phyloP scores from a whole-genome alignment of 2,329 filamentous ascomycete genomes.

The Fusarium veterinarium region DNA sequence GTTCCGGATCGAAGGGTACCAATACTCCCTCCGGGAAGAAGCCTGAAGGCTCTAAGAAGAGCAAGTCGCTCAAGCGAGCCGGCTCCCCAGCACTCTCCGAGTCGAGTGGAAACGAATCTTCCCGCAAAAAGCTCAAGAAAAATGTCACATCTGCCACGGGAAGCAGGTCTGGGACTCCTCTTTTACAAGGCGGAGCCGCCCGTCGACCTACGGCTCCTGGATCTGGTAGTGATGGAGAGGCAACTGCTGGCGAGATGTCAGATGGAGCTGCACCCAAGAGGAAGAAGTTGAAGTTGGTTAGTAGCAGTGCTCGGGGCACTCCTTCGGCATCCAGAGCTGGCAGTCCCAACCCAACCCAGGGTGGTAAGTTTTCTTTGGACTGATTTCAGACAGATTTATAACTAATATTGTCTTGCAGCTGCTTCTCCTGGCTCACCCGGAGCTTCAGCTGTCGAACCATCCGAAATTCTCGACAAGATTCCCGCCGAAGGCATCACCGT shows the following conservation, averaged over 20 bases:
- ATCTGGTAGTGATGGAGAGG: conserved; percentile 78
- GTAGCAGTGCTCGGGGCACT: conserved; percentile 60
- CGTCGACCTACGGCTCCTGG: conserved; percentile 61
- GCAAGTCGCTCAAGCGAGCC: conserved; percentile 79
- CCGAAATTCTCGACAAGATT: conserved; percentile 66
- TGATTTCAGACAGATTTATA: neutral
- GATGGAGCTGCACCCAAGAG: conserved; percentile 64
- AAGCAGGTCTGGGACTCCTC: conserved; percentile 67
- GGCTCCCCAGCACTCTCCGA: conserved; percentile 91
- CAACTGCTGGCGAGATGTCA: conserved; percentile 75
- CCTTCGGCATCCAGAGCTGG: conserved; percentile 70
- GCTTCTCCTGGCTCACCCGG: conserved; percentile 52
- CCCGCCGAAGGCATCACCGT: conserved; percentile 67
- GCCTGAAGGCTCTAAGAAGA: conserved; percentile 59
- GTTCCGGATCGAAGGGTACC: conserved; percentile 74
- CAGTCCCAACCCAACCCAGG: conserved; percentile 64
- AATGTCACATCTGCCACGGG: conserved; percentile 60
- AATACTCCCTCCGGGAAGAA: conserved; percentile 65
- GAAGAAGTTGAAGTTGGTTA: conserved; percentile 66
- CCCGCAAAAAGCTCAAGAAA: conserved; percentile 81
- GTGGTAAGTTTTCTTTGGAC: conserved; percentile 49
- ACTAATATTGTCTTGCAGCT: conserved; percentile 38
- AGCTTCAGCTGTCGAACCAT: conserved; percentile 56
- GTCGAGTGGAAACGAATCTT: conserved; percentile 90
- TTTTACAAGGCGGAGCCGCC: conserved; percentile 55